A percentile compares a stretch with the other conserved stretches of the same genome.
Evolutionary conservation across 176 grass and related monocot species (phyloP).

Genomic region (Miscanthus lutarioriparius): DNA sequence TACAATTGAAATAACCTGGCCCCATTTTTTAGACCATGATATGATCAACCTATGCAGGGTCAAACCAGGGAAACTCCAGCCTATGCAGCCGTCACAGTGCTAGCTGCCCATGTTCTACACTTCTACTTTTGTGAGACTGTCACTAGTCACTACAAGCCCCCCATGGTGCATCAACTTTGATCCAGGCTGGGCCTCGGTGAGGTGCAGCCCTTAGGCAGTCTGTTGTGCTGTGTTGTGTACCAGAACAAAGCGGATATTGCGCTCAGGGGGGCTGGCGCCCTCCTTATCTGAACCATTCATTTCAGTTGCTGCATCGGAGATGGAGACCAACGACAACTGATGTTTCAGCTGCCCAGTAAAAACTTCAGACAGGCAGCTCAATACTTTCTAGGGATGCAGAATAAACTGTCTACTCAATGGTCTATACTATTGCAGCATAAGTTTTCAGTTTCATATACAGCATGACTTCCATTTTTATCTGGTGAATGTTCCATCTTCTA

Average conservation of each 20-base stretch:
- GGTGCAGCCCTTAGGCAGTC: background rate
- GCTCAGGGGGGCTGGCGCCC: background rate
- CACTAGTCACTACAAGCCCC: background rate
- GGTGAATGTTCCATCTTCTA: background rate
- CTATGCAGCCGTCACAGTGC: background rate
- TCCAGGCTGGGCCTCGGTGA: background rate
- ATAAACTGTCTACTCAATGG: background rate
- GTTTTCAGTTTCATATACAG: background rate
- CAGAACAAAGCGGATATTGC: background rate
- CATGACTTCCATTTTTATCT: background rate
- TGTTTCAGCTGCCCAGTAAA: background rate
- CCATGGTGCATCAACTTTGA: background rate
- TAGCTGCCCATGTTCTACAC: background rate
- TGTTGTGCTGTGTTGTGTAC: background rate
- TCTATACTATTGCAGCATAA: background rate
- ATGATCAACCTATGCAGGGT: background rate
- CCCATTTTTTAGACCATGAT: background rate
- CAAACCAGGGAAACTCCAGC: background rate
- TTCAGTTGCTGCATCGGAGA: background rate
- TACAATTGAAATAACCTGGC: background rate
- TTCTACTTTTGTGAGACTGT: background rate
- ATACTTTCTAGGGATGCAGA: background rate
- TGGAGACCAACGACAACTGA: background rate
- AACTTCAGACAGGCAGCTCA: background rate
- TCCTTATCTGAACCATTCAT: background rate